phyloP scores from a whole-genome alignment of 306 rosid species.

The Vicia villosa region DNA sequence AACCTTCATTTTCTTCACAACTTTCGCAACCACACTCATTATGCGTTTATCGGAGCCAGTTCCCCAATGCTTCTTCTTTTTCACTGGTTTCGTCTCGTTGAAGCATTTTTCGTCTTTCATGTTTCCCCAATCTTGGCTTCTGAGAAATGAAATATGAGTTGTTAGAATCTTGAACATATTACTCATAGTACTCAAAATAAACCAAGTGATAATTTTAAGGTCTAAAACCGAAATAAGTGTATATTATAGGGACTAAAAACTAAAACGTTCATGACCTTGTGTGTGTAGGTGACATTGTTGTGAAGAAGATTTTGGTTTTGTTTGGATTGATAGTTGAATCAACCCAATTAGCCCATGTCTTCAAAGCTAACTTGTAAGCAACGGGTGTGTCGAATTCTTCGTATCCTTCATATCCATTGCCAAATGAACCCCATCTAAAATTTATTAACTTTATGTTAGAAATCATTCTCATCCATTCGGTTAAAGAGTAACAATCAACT shows the following conservation, averaged over 20 bases:
- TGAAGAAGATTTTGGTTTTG: conserved; percentile 80
- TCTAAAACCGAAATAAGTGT: background rate
- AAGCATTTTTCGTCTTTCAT: conserved; percentile 70
- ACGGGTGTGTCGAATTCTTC: conserved; percentile 76
- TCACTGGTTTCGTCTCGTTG: conserved; percentile 87
- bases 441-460: conserved; percentile 13
- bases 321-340: conserved; percentile 84
- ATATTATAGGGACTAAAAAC: background rate
- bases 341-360: conserved; percentile 99
- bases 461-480: too few species aligned
- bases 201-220: too few species aligned
- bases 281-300: conserved; percentile 97
- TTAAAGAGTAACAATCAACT: too few species aligned
- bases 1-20: conserved; percentile 70
- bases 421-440: conserved; percentile 91
- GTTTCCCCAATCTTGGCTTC: conserved; percentile 86
- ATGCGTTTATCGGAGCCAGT: conserved; percentile 75
- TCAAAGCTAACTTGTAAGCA: conserved; percentile 80
- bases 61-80: conserved; percentile 78
- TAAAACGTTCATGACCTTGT: conserved; percentile 51
- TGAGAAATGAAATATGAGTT: conserved; percentile 33
- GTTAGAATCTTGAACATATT: too few species aligned
- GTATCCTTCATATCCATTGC: conserved; percentile 82
- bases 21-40: conserved; percentile 71
- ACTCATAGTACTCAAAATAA: background rate